A percentile compares a stretch with the other conserved stretches of the same genome.
These are phyloP conservation scores for Coemansia sp. DNA, from an alignment of 192 early-diverging fungal species.

Conservation along the genomic window DNA sequence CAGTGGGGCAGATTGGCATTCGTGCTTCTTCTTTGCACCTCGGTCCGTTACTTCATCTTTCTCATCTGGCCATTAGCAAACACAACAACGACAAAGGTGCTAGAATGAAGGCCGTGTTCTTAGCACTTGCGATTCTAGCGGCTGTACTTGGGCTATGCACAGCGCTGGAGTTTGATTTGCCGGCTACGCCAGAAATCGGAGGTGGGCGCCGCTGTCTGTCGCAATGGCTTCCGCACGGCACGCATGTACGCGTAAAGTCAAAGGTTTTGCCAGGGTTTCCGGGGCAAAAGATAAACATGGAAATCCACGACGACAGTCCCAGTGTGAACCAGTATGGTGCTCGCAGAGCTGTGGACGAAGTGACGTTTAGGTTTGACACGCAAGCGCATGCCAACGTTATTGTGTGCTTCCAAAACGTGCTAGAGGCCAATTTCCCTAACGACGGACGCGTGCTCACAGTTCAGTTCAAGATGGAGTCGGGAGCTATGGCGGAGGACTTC, in stretches of 20 bases:
- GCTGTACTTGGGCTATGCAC: slow-evolving; percentile 1
- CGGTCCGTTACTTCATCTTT: background rate
- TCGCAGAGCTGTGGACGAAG: slow-evolving; percentile 61
- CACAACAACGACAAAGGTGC: background rate
- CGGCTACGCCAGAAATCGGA: slow-evolving; percentile 44
- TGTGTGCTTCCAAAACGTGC: slow-evolving; percentile 79
- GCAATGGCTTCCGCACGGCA: slow-evolving; percentile 69
- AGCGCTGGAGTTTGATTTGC: slow-evolving; percentile 80
- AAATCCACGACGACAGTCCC: slow-evolving; percentile 68
- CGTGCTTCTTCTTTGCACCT: too few species aligned
- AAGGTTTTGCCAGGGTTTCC: slow-evolving; percentile 64
- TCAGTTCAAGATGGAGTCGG: slow-evolving; percentile 76
- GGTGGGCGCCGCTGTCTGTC: slow-evolving; percentile 63
- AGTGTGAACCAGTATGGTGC: slow-evolving; percentile 66
- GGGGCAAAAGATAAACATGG: slow-evolving; percentile 61
- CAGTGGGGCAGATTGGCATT: too few species aligned
- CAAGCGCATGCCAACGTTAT: slow-evolving; percentile 79
- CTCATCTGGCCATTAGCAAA: background rate
- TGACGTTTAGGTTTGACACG: slow-evolving; percentile 72
- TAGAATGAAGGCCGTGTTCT: slow-evolving; percentile 16
- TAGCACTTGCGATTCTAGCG: slow-evolving; percentile 11
- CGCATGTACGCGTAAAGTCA: slow-evolving; percentile 64
- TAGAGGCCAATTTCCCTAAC: slow-evolving; percentile 53
- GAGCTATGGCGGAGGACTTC: slow-evolving; percentile 79
- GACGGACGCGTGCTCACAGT: slow-evolving; percentile 56